Base-by-base conservation (phyloP, 139 green algal species). In the Chlamydomonas applanata region DNA sequence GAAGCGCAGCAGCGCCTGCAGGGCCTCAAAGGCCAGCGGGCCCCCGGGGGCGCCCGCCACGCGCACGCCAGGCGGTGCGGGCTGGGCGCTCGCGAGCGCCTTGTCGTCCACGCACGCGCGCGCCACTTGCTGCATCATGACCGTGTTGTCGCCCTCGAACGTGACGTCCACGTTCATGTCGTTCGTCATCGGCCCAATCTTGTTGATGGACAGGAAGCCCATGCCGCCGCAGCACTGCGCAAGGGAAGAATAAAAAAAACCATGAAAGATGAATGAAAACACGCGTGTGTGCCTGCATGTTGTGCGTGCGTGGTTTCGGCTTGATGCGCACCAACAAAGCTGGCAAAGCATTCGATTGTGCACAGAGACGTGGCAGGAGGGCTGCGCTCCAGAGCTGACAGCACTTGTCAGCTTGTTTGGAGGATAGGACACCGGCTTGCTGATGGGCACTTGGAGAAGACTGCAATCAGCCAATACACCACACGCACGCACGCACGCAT, bases 101-200 rank as follows among this genome's bases (percentile, higher is more conserved):
- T 73, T 73, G 73, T 87, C 84, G 4, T 89, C 84, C 25, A 89
- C 72, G 36, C 86, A 69, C 4, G 81, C 77, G 2, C 81, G 69
- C 4, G 84, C 81, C 22, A 89, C 84, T 79, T 92, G 88, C 88
- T 94, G 89, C 93, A 97, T 97, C 73, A 97, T 84, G 44, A 97
- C 93, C 0, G 92, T 95, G 87, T 97, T 97, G 83, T 95, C 93
- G 46, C 93, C 93, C 83, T 97, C 93, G 75, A 97, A 97, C 2
- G 93, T 97, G 17, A 88, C 77, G 69, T 96, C 93, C 34, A 97
- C 90, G 62, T 97, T 89, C 80, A 93, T 95, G 85, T 97, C 93
- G 40, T 82, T 96, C 36, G 86, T 87, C 80, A 96, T 85, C 11
- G 88, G 83, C 1, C 90, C 93, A 27, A 97, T 97, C 64, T 89